These are phyloP conservation scores for Penicillium cosmopolitanum DNA, from an alignment of 495 filamentous ascomycete genomes.

Conservation along the genomic window DNA sequence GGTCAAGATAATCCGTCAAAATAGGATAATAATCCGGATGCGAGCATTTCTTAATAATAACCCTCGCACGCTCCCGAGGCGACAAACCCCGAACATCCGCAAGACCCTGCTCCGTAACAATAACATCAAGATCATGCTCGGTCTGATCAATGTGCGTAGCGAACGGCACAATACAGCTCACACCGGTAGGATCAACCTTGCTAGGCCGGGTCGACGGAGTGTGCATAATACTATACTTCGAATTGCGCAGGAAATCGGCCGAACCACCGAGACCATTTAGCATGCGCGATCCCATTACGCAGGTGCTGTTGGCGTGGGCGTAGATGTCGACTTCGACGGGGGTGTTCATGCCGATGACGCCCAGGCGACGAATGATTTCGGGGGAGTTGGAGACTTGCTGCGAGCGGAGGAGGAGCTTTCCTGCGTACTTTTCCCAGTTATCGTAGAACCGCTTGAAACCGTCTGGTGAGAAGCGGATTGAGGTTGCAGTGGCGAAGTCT, in stretches of 20 bases:
- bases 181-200: constrained; percentile 82
- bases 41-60: constrained; percentile 88
- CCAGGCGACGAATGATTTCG: constrained; percentile 87
- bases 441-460: constrained; percentile 93
- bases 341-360: constrained; percentile 94
- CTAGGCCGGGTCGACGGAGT: constrained; percentile 78
- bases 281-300: constrained; percentile 90
- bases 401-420: constrained; percentile 83
- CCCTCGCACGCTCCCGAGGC: constrained; percentile 78
- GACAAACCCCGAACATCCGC: constrained; percentile 84
- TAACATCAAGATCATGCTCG: constrained; percentile 85
- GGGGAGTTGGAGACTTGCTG: constrained; percentile 93
- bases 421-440: constrained; percentile 77
- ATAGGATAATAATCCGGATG: constrained; percentile 87
- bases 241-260: constrained; percentile 81
- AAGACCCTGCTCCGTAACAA: constrained; percentile 86
- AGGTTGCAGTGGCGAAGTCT: constrained; percentile 92
- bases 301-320: constrained; percentile 90
- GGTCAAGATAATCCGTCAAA: constrained; percentile 80
- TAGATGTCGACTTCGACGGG: constrained; percentile 95
- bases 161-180: constrained; percentile 90
- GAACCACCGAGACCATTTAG: constrained; percentile 88
- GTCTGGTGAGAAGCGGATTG: constrained; percentile 87
- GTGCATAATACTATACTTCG: constrained; percentile 95
- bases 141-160: constrained; percentile 93